Evolutionary conservation across 306 rosid species (phyloP).

Genomic region (Cucumis melo): DNA sequence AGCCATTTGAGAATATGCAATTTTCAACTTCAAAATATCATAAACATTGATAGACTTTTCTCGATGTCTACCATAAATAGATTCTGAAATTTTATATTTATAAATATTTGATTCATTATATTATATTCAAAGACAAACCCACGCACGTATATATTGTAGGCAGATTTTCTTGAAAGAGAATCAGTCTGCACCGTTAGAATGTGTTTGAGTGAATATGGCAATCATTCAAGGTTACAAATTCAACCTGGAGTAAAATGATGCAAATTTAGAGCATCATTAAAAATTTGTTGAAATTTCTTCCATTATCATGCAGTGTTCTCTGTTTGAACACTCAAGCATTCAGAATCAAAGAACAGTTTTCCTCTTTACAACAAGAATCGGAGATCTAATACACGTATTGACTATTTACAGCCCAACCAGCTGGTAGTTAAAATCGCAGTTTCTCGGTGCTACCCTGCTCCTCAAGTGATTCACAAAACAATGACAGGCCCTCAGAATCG

Average conservation of each 20-base stretch:
- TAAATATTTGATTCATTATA: too few species aligned
- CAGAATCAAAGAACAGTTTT: slow-evolving; percentile 12
- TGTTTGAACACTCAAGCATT: slow-evolving; percentile 10
- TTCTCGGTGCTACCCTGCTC: neutral
- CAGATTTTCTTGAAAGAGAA: too few species aligned
- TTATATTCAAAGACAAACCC: too few species aligned
- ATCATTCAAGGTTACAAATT: neutral
- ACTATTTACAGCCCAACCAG: slow-evolving; percentile 49
- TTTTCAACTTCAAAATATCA: too few species aligned
- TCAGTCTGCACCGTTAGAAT: neutral
- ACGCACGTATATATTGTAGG: too few species aligned
- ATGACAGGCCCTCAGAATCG: neutral
- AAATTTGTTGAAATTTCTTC: slow-evolving; percentile 4
- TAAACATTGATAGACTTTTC: too few species aligned
- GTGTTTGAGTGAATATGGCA: neutral
- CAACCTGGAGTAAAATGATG: neutral
- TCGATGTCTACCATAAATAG: too few species aligned
- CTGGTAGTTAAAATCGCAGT: slow-evolving; percentile 13
- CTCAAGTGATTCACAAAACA: neutral
- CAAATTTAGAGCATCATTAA: slow-evolving; percentile 7
- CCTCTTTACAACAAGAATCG: slow-evolving; percentile 50
- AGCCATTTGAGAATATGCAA: too few species aligned
- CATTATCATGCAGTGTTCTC: neutral
- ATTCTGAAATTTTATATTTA: too few species aligned
- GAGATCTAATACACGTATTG: slow-evolving; percentile 28